phyloP scores from a whole-genome alignment of 495 filamentous ascomycete genomes.

The Friedmanniomyces simplex region DNA sequence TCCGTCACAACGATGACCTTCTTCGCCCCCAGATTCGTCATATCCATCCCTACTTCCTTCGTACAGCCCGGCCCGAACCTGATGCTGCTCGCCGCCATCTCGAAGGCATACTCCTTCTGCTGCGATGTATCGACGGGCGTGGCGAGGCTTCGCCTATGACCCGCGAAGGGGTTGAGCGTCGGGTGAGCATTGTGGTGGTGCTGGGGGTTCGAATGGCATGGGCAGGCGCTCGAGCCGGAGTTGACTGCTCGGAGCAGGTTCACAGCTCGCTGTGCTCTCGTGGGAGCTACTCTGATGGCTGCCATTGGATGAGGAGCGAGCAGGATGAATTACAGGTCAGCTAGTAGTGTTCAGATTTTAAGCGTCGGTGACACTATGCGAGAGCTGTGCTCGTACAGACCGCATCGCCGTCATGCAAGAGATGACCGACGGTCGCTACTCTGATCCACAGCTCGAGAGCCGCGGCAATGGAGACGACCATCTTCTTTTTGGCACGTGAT shows the following conservation, averaged over 20 bases:
- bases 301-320: conserved; percentile 6
- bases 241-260: conserved; percentile 81
- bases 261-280: conserved; percentile 65
- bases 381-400: no score
- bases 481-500: no score
- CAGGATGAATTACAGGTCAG: not conserved
- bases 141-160: conserved; percentile 52
- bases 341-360: not conserved
- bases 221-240: conserved; percentile 79
- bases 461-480: no score
- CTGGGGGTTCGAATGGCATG: conserved; percentile 82
- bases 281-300: conserved; percentile 32
- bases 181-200: conserved; percentile 34
- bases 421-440: no score
- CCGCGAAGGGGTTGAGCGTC: conserved; percentile 26
- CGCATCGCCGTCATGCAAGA: no score
- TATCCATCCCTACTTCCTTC: conserved; percentile 97
- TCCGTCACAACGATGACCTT: conserved; percentile 89
- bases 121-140: conserved; percentile 60
- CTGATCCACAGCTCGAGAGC: no score
- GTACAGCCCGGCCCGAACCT: conserved; percentile 91
- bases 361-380: no score
- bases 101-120: conserved; percentile 94
- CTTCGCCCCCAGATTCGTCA: conserved; percentile 78
- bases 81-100: conserved; percentile 91